These are phyloP conservation scores for Clarireedia hainanense DNA, from an alignment of 2,329 filamentous ascomycete genomes.

Conservation along the genomic window DNA sequence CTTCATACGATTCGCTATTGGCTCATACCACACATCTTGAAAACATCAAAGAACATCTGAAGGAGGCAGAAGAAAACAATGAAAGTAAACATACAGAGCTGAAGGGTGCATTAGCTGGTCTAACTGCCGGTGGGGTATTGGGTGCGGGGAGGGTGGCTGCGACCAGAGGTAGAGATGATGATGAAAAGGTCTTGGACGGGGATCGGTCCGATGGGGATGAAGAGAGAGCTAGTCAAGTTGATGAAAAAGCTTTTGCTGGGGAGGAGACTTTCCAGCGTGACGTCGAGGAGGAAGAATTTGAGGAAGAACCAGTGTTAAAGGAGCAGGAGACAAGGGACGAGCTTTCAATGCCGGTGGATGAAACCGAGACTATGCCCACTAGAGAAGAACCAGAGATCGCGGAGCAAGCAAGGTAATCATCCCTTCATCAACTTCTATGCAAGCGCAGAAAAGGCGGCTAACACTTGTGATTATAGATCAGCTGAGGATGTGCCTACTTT, in stretches of 20 bases:
- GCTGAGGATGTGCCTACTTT: no score
- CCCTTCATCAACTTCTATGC: no score
- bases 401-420: not conserved
- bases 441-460: no score
- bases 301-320: not conserved
- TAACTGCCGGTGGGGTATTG: no score
- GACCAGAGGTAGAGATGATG: no score
- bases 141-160: no score
- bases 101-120: constrained; percentile 9
- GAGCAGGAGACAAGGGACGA: no score
- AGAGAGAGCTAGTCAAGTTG: no score
- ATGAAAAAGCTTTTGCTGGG: no score
- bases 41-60: constrained; percentile 10
- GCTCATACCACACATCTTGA: constrained; percentile 2
- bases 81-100: constrained; percentile 17
- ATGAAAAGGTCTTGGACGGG: no score
- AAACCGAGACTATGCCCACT: not conserved
- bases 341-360: not conserved
- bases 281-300: not conserved
- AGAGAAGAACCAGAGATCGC: not conserved
- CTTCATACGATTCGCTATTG: not conserved
- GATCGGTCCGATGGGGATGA: no score
- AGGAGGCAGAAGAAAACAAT: constrained; percentile 18
- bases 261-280: not conserved
- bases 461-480: no score